Conservation (phyloP, 2,329 filamentous ascomycete genomes). For the Pseudocercospora fuligena region DNA sequence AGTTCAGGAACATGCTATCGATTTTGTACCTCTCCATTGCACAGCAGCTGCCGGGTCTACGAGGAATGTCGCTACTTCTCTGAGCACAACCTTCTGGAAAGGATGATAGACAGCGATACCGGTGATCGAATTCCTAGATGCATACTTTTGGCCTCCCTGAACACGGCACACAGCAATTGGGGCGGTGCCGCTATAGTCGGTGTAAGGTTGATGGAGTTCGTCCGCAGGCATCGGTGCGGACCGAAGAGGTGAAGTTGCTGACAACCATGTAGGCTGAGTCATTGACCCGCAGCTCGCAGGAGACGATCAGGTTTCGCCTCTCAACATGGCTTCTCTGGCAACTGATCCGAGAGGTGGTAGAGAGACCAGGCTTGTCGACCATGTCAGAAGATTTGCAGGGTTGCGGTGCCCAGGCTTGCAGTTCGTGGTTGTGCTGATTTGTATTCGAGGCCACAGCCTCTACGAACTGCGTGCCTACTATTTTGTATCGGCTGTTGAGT, state of each 20-base stretch:
- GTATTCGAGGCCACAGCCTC: no score
- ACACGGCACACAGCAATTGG: not conserved
- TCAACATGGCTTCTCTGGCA: slow-evolving; percentile 5
- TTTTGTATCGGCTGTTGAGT: not conserved
- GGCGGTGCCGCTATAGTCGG: slow-evolving; percentile 8
- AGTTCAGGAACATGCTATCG: not conserved
- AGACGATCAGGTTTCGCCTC: slow-evolving; percentile 1
- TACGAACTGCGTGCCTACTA: no score
- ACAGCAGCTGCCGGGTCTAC: not conserved
- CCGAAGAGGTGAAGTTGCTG: slow-evolving; percentile 5
- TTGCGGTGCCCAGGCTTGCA: not conserved
- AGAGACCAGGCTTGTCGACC: not conserved
- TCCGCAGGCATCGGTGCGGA: slow-evolving; percentile 8
- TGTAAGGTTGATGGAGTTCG: not conserved
- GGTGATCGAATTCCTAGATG: no score
- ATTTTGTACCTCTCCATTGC: not conserved
- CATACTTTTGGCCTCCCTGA: not conserved
- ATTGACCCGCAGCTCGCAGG: not conserved
- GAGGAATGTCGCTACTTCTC: not conserved
- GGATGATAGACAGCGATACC: not conserved
- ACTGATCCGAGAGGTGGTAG: not conserved
- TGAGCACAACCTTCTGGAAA: not conserved
- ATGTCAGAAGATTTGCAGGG: not conserved
- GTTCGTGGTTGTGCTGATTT: not conserved
- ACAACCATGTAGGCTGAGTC: slow-evolving; percentile 3